Evolutionary conservation across 2,329 filamentous ascomycete species (phyloP), one percentile per base, ranked within the genome.

Genomic region (Thermothelomyces thermophilus): DNA sequence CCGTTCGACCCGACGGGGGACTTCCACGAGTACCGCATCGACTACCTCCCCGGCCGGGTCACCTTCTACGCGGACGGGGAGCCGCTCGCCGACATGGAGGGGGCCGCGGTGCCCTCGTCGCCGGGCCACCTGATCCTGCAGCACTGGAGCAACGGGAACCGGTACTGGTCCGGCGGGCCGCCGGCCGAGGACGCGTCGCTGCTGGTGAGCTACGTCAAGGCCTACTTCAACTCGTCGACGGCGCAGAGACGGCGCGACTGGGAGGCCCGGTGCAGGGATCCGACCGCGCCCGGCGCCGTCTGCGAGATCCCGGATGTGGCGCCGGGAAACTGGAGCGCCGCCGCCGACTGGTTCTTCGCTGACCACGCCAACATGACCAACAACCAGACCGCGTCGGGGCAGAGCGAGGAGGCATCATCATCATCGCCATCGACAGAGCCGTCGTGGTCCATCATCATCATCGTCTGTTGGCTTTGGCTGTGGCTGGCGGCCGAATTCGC

Each of bases 11-110:
- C 86, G 0, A 79, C 81, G 0, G 63, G 66, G 0, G 76, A 63
- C 35, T 87, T 85, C 60, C 86, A 90, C 66, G 86, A 90, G 67
- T 90, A 90, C 62, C 83, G 87, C 33, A 84, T 90, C 64, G 87
- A 91, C 66, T 90, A 86, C 69, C 64, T 82, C 14, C 74, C 78
- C 0, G 73, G 71, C 0, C 70, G 70, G 1, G 83, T 90, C 8
- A 64, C 76, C 10, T 90, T 88, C 66, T 89, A 83, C 62, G 82
- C 80, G 2, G 86, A 90, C 63, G 78, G 77, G 37, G 49, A 67
- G 8, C 65, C 74, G 9, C 67, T 89, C 13, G 72, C 75, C 26
- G 70, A 72, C 41, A 82, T 86, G 72, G 62, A 68, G 2, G 75
- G 77, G 9, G 70, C 71, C 2, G 73, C 74, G 1, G 72, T 86